phyloP scores from a whole-genome alignment of 257 asterid genomes.

The Craterostigma plantagineum region DNA sequence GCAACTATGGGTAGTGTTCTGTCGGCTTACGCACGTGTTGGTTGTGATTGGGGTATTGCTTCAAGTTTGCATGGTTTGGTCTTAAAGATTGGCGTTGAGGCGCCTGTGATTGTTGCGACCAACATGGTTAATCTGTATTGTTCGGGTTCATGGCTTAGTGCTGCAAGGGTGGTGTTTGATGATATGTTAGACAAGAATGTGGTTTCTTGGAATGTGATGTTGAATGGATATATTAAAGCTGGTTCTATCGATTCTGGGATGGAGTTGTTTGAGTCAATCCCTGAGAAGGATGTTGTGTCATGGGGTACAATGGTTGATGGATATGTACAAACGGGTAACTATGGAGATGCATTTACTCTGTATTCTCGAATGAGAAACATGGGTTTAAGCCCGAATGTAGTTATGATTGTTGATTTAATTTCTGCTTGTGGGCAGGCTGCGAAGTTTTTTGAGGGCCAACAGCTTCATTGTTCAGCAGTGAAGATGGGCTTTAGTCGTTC shows the following conservation, averaged over 20 bases:
- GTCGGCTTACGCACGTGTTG: constrained; percentile 34
- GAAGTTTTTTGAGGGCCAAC: constrained; percentile 44
- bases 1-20: constrained; percentile 68
- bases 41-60: constrained; percentile 16
- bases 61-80: constrained; percentile 52
- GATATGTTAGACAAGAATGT: constrained; percentile 40
- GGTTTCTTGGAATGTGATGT: constrained; percentile 81
- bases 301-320: constrained; percentile 88
- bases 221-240: constrained; percentile 71
- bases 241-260: constrained; percentile 32
- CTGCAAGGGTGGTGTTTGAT: constrained; percentile 35
- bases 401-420: constrained; percentile 65
- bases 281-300: constrained; percentile 54
- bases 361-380: constrained; percentile 39
- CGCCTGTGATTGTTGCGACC: constrained; percentile 40
- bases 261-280: constrained; percentile 45
- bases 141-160: constrained; percentile 17
- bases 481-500: constrained; percentile 36
- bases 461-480: constrained; percentile 39
- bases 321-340: constrained; percentile 37
- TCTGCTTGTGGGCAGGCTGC: constrained; percentile 46
- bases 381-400: constrained; percentile 50
- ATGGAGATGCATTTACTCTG: constrained; percentile 38
- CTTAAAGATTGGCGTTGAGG: constrained; percentile 50
- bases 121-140: constrained; percentile 60